A percentile compares a stretch with the other conserved stretches of the same genome.
Evolutionary conservation across 2,329 filamentous ascomycete species (phyloP).

Genomic region (Fusarium clavum): DNA sequence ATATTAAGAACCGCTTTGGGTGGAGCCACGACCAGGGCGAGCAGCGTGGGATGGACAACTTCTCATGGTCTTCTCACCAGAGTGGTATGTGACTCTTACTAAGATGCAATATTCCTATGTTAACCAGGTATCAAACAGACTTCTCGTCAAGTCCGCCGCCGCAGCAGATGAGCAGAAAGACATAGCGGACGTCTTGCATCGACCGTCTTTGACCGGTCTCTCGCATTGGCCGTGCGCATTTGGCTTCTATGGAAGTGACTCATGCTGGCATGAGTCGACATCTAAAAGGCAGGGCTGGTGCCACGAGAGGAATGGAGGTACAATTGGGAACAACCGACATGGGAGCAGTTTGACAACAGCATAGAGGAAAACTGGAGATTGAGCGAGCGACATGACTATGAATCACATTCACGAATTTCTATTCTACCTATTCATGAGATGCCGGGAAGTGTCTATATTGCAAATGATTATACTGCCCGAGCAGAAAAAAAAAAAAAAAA

Average conservation of each 20-base stretch:
- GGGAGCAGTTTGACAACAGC: background rate
- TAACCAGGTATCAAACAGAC: background rate
- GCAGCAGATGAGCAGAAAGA: background rate
- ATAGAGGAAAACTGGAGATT: background rate
- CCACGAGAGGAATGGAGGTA: background rate
- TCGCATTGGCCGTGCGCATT: fast-evolving
- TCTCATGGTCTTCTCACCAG: background rate
- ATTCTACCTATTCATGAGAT: background rate
- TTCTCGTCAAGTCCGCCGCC: background rate
- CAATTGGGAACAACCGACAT: background rate
- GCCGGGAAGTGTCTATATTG: background rate
- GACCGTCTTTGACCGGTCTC: background rate
- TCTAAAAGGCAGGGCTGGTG: too few species aligned
- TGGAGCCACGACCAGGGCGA: background rate
- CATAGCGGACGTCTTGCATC: background rate
- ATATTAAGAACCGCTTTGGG: slow-evolving; percentile 6
- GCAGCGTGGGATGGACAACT: too few species aligned
- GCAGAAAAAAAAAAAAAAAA: background rate
- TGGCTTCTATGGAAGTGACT: background rate
- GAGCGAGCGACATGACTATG: background rate
- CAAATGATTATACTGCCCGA: background rate
- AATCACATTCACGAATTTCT: background rate
- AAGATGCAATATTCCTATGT: too few species aligned
- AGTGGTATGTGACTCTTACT: background rate
- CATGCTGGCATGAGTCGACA: background rate